Evolutionary conservation across 371 early-diverging fungal genomes (phyloP).

Genomic region (Circinella minor): DNA sequence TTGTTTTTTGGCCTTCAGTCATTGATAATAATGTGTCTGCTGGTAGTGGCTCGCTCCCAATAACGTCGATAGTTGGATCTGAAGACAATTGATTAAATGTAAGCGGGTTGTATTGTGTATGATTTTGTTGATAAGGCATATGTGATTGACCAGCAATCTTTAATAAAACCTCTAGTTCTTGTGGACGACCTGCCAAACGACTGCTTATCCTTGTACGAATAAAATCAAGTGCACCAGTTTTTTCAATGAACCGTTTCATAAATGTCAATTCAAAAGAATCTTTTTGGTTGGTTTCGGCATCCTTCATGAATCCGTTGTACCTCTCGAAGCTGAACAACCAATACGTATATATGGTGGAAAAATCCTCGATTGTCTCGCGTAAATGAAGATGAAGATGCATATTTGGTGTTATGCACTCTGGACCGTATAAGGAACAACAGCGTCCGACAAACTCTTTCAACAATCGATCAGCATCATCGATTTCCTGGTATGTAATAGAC

Average conservation of each 20-base stretch:
- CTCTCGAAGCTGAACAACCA: slow-evolving; percentile 13
- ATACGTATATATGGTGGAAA: slow-evolving; percentile 4
- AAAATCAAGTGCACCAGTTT: not conserved
- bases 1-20: no score
- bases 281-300: slow-evolving; percentile 6
- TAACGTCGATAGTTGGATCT: no score
- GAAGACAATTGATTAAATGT: no score
- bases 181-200: no score
- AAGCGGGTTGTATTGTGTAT: no score
- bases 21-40: no score
- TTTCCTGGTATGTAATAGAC: not conserved
- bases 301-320: slow-evolving; percentile 11
- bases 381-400: slow-evolving; percentile 17
- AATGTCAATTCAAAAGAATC: slow-evolving; percentile 8
- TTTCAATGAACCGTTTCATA: slow-evolving; percentile 10
- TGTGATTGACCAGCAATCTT: no score
- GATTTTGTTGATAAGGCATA: no score
- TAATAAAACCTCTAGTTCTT: no score
- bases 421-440: not conserved
- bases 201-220: no score
- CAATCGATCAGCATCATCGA: slow-evolving; percentile 1
- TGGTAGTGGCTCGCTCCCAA: no score
- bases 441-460: not conserved
- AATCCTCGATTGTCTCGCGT: not conserved
- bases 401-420: slow-evolving; percentile 1